Evolutionary conservation across 805 yeast species (phyloP).

Genomic region (Torulaspora delbrueckii): DNA sequence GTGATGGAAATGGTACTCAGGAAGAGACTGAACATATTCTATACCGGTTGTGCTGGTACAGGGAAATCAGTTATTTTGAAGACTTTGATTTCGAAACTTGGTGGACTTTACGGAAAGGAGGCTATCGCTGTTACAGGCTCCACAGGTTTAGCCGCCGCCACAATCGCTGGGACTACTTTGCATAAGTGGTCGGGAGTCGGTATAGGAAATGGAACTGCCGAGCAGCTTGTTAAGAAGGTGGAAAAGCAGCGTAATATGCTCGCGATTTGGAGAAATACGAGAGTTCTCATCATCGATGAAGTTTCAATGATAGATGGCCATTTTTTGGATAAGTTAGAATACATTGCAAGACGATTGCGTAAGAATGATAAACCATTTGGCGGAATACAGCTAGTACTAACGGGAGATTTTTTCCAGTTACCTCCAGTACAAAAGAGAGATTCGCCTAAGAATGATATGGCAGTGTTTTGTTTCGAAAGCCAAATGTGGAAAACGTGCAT

Average conservation of each 20-base stretch:
- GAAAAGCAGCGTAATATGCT: slow-evolving; percentile 17
- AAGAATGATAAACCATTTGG: slow-evolving; percentile 68
- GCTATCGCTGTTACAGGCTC: slow-evolving; percentile 88
- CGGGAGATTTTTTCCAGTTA: slow-evolving; percentile 95
- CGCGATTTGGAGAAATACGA: slow-evolving; percentile 54
- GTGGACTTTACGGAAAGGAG: slow-evolving; percentile 39
- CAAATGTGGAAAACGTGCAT: slow-evolving; percentile 62
- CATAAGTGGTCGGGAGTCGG: slow-evolving; percentile 88
- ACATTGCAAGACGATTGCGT: slow-evolving; percentile 56
- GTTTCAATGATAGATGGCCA: slow-evolving; percentile 88
- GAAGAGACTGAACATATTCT: slow-evolving; percentile 53
- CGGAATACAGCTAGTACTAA: slow-evolving; percentile 81
- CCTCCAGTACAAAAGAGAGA: slow-evolving; percentile 72
- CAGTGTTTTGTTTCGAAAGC: slow-evolving; percentile 70
- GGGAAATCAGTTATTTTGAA: slow-evolving; percentile 72
- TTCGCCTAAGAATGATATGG: slow-evolving; percentile 27
- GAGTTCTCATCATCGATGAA: slow-evolving; percentile 83
- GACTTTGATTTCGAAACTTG: slow-evolving; percentile 55
- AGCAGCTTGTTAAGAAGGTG: slow-evolving; percentile 35
- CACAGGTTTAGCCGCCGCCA: slow-evolving; percentile 93
- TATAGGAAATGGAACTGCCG: slow-evolving; percentile 52
- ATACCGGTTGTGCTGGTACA: slow-evolving; percentile 85
- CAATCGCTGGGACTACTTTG: slow-evolving; percentile 85
- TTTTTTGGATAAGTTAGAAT: slow-evolving; percentile 69
- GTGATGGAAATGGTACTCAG: slow-evolving; percentile 51